Evolutionary conservation across 306 rosid species (phyloP), one percentile per base, ranked within the genome.

Genomic region (Calophaca sinica): DNA sequence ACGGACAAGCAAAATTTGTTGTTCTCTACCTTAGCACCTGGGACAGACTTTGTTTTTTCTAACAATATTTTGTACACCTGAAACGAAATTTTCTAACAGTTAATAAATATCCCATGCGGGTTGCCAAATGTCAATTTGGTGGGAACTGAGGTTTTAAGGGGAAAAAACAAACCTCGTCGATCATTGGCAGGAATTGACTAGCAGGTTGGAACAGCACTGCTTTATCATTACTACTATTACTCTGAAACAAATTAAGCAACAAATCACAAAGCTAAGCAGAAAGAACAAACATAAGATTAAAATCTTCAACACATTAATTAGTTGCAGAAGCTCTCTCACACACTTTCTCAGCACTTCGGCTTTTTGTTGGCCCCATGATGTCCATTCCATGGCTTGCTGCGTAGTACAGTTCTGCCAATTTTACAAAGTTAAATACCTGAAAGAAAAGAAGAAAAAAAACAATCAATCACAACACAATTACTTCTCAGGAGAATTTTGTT

Each of bases 341-440:
- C 72, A 91, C 97, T 75, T 89, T 85, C 64, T 84, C 74, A 76
- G 60, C 50, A 69, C 60, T 81, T 82, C 10, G 48, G 70, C 70
- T 72, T 81, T 90, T 86, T 35, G 93, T 83, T 79, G 98, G 98
- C 33, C 96, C 97, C 80, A 82, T 86, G 6, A 94, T 94, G 85
- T 94, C 98, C 98, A 94, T 94, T 9, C 98, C 98, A 79, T 94
- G 98, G 84, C 98, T 94, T 32, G 97, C 98, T 5, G 98, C 98
- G 29, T 94, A 94, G 62, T 90, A 94, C 26, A 94, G 83, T 79
- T 91, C 96, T 3, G 89, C 77, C 66, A 94, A 83, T 82, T 75
- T 84, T 9, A 94, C 97, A 69, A 94, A 94, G 54, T 71, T 83
- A 75, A 79, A 88, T 5, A 94, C 98, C 98, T 94, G 77, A 44